phyloP scores from a whole-genome alignment of 176 grass and related monocot species.

The Paspalum notatum region DNA sequence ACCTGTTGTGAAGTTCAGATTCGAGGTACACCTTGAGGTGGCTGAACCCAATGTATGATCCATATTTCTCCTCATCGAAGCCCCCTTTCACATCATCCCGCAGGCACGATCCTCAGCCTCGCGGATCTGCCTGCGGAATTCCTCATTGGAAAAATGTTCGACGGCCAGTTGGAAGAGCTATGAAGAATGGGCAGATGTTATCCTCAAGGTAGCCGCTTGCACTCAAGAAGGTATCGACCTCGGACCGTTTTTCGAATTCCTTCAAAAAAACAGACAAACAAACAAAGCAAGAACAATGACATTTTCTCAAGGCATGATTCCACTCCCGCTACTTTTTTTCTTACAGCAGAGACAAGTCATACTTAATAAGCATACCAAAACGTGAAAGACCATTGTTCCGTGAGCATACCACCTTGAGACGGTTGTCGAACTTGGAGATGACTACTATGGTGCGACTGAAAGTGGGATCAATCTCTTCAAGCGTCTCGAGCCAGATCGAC shows the following conservation, averaged over 20 bases:
- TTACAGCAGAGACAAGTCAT: no score
- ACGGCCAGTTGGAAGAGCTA: conserved; percentile 84
- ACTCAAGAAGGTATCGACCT: conserved; percentile 82
- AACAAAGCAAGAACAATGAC: conserved; percentile 23
- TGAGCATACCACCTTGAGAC: conserved; percentile 79
- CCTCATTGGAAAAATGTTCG: conserved; percentile 81
- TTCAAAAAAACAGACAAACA: conserved; percentile 50
- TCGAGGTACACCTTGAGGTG: conserved; percentile 79
- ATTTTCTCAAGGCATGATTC: conserved; percentile 28
- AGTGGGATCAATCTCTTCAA: conserved; percentile 81
- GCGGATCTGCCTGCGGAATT: conserved; percentile 80
- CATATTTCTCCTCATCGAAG: conserved; percentile 91
- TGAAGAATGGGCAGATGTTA: conserved; percentile 81
- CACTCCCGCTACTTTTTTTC: no score
- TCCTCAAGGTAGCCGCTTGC: conserved; percentile 90
- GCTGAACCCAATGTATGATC: conserved; percentile 72
- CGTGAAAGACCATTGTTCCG: no score
- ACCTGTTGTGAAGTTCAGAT: conserved; percentile 86
- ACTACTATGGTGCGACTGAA: conserved; percentile 93
- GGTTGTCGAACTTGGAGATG: conserved; percentile 92
- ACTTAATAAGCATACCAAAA: no score
- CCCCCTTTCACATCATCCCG: conserved; percentile 75
- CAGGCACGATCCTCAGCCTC: conserved; percentile 75
- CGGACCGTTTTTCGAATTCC: conserved; percentile 93
- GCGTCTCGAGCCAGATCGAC: conserved; percentile 83